Evolutionary conservation across 1,139 yeast species (phyloP), one percentile per base, ranked within the genome.

Genomic region (Candida dubliniensis): DNA sequence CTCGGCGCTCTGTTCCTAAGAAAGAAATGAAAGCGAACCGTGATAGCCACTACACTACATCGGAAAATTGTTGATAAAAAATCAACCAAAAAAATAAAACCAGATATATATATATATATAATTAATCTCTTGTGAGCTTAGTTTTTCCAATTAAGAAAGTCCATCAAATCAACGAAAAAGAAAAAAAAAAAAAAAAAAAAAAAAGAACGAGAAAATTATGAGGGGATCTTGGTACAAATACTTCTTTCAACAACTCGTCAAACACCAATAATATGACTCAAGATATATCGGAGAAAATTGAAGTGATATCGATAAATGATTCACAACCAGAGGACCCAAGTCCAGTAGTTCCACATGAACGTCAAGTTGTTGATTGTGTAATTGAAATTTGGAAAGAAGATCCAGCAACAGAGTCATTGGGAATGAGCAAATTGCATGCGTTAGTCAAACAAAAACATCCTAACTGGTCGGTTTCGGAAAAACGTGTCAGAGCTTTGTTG

Each of bases 341-440:
- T 15, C 72, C 71, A 1, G 46, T 67, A 1, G 71, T 70, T 11
- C 95, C 95, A 2, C 79, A 77, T 49, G 85, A 82, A 47, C 71
- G 86, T 41, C 82, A 83, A 59, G 70, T 86, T 15, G 82, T 84
- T 12, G 81, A 79, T 42, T 79, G 74, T 34, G 82, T 85, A 24
- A 76, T 84, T 41, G 69, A 72, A 8, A 63, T 84, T 15, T 87
- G 95, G 93, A 81, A 79, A 52, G 74, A 75, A 47, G 89, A 85
- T 54, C 82, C 89, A 1, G 64, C 74, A 2, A 76, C 83, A 10
- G 91, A 84, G 58, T 66, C 76, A 2, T 60, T 83, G 23, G 84
- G 86, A 1, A 65, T 77, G 11, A 67, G 71, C 8, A 81, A 82
- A 51, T 67, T 87, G 27, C 82, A 77, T 50, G 70, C 68, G 0